Evolutionary conservation across 176 grass and related monocot genomes (phyloP), one percentile per base, ranked within the genome.

Genomic region (Oryza australiensis): DNA sequence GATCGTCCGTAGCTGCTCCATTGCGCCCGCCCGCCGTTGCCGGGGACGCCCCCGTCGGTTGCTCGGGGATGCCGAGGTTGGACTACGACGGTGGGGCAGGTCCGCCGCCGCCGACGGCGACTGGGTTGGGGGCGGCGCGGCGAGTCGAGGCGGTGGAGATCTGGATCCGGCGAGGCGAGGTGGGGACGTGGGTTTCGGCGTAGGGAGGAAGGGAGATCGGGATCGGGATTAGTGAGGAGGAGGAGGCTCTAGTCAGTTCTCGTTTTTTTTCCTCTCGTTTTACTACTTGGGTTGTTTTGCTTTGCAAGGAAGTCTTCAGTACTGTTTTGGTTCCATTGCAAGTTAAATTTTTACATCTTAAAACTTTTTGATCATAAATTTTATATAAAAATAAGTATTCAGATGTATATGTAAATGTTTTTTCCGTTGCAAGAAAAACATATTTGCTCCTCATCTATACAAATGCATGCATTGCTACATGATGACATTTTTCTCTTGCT

Each of bases 1-100:
- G 85, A 99, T 89, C 84, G 93, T 94, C 78, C 92, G 94, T 55
- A 99, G 89, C 87, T 99, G 93, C 89, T 99, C 97, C 97, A 99
- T 94, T 90, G 75, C 80, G 79, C 1, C 46, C 18, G 18, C 49
- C 49, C 48, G 16, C 48, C 18, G 18, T 5, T 55, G 1, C 49
- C 18, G 15, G 16, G 48, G 4, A 6, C 16, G 5, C 15, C 18
- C 49, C 49, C 6, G 49, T 22, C 49, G 49, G 55, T 60, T 60
- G 55, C 55, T 59, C 18, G 7, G 55, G 55, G 55, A 0, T 20
- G 7, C 20, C 18, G 7, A 20, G 38, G 35, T 37, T 32, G 32
- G 32, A 32, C 32, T 4, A 4, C 32, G 35, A 23, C 51, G 16
- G 18, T 7, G 48, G 48, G 7, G 16, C 48, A 0, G 22, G 27